Evolutionary conservation across 805 yeast genomes (phyloP).

Genomic region (Ogataea kodamae): DNA sequence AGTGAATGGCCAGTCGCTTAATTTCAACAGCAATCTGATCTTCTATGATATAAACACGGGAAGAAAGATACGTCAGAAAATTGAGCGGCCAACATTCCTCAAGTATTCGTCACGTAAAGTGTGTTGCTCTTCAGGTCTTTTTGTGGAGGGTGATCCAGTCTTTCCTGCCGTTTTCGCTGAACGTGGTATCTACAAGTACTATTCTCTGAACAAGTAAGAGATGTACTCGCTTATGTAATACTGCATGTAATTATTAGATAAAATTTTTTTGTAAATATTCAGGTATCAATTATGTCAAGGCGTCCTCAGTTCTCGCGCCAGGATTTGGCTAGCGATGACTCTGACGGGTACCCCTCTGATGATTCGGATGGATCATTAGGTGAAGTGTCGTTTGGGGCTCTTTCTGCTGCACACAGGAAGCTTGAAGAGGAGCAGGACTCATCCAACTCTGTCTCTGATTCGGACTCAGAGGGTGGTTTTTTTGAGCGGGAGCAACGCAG

Average conservation of each 20-base stretch:
- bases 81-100: constrained; percentile 45
- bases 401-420: constrained; percentile 56
- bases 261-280: neutral
- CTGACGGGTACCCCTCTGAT: constrained; percentile 5
- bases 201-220: constrained; percentile 46
- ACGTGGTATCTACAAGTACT: constrained; percentile 56
- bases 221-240: constrained; percentile 3
- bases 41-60: constrained; percentile 65
- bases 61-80: constrained; percentile 47
- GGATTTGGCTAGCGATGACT: constrained; percentile 25
- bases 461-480: constrained; percentile 31
- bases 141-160: constrained; percentile 37
- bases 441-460: constrained; percentile 22
- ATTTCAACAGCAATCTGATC: constrained; percentile 38
- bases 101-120: constrained; percentile 52
- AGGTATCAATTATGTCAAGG: constrained; percentile 11
- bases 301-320: constrained; percentile 23
- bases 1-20: constrained; percentile 23
- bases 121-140: constrained; percentile 52
- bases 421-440: constrained; percentile 25
- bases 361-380: constrained; percentile 5
- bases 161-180: constrained; percentile 52
- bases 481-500: constrained; percentile 39
- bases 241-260: constrained; percentile 2
- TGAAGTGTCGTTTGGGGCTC: constrained; percentile 58